A percentile compares a stretch with the other conserved stretches of the same genome.
Conservation (phyloP, 2,329 filamentous ascomycete species). For the Teratosphaeria viscida region DNA sequence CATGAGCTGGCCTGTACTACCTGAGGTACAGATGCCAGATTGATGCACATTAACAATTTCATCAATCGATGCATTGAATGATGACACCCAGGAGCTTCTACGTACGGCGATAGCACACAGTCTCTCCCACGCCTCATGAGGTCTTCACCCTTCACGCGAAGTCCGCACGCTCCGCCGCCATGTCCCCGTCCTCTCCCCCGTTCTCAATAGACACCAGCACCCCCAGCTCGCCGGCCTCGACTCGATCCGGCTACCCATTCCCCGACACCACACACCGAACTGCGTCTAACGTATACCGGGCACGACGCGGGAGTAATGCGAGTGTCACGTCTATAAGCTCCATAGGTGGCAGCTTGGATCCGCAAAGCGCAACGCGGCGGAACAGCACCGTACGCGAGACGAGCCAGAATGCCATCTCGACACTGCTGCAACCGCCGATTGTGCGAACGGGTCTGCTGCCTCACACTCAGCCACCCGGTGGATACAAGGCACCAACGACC, state of each 20-base stretch:
- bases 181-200: slow-evolving; percentile 46
- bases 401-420: slow-evolving; percentile 91
- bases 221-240: slow-evolving; percentile 30
- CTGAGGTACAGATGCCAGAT: not conserved
- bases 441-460: slow-evolving; percentile 77
- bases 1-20: not conserved
- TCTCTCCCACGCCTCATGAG: slow-evolving; percentile 1
- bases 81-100: not conserved
- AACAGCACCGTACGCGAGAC: slow-evolving; percentile 56
- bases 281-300: slow-evolving; percentile 36
- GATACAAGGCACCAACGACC: slow-evolving; percentile 62
- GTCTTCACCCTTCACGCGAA: not conserved
- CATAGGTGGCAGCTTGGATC: slow-evolving; percentile 73
- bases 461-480: slow-evolving; percentile 56
- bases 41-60: not conserved
- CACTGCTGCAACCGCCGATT: slow-evolving; percentile 82
- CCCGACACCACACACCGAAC: slow-evolving; percentile 38
- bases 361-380: slow-evolving; percentile 41
- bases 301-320: slow-evolving; percentile 68
- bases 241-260: slow-evolving; percentile 43
- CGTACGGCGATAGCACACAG: not conserved
- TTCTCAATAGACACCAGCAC: slow-evolving; percentile 38
- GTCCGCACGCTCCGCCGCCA: slow-evolving; percentile 8
- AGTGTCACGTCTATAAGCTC: slow-evolving; percentile 67
- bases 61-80: not conserved